phyloP scores from a whole-genome alignment of 2,329 filamentous ascomycete genomes.

The Trichophyton schoenleinii region DNA sequence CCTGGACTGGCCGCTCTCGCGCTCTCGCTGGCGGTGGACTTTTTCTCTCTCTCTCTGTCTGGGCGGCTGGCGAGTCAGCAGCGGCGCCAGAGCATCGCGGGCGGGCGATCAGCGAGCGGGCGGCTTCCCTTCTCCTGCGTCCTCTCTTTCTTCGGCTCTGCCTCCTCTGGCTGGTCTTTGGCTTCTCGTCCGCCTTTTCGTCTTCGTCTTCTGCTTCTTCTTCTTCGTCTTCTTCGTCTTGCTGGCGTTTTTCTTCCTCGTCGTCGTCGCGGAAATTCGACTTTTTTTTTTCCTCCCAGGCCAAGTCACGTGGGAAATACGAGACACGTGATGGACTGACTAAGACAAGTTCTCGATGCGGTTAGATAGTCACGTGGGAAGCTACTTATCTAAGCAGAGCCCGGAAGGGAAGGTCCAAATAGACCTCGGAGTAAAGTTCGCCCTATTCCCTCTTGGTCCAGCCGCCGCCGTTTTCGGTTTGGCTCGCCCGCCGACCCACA shows the following conservation, averaged over 20 bases:
- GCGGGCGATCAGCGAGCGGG: not conserved
- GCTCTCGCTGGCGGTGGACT: not conserved
- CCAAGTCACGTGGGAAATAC: not conserved
- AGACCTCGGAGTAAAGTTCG: no score
- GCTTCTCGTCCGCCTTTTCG: not conserved
- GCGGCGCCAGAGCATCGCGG: not conserved
- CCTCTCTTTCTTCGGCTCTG: not conserved
- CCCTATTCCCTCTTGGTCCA: no score
- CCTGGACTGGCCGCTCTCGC: no score
- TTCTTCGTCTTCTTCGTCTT: not conserved
- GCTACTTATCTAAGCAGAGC: no score
- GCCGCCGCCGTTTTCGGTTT: no score
- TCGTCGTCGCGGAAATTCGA: not conserved
- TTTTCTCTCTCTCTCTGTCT: not conserved
- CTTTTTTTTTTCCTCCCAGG: not conserved
- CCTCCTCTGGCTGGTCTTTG: not conserved
- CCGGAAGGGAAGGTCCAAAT: no score
- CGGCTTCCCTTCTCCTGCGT: no score
- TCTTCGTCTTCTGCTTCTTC: not conserved
- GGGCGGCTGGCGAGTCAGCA: not conserved
- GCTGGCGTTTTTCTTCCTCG: not conserved
- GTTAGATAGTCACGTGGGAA: no score
- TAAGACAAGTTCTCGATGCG: not conserved
- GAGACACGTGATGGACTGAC: not conserved
- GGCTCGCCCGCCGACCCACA: no score